Conservation (phyloP, 2,329 filamentous ascomycete genomes). For the Fusarium nurragi region DNA sequence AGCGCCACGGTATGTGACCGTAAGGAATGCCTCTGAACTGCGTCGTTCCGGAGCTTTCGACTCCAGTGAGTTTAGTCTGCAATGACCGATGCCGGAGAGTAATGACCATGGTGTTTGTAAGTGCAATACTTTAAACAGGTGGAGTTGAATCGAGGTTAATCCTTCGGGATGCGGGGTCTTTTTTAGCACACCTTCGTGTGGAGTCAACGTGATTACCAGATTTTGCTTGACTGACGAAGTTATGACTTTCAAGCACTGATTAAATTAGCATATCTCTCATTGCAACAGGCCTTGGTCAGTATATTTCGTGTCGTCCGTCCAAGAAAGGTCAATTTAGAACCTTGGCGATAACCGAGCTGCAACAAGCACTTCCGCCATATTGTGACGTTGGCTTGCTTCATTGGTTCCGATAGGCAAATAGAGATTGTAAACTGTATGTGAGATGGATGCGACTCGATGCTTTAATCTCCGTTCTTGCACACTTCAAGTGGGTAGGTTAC, state of each 20-base stretch:
- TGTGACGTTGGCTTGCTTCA: no score
- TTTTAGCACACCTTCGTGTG: background rate
- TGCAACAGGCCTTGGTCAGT: no score
- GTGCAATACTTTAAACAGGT: background rate
- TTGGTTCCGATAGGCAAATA: no score
- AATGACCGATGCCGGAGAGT: background rate
- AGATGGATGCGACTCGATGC: no score
- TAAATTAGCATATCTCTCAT: no score
- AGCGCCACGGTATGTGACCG: background rate
- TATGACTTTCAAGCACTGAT: background rate
- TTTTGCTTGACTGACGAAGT: background rate
- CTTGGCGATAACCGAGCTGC: no score
- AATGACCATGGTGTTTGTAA: background rate
- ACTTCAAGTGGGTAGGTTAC: no score
- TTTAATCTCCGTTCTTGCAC: no score
- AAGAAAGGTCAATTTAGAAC: no score
- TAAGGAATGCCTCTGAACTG: slow-evolving; percentile 21
- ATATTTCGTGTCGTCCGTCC: no score
- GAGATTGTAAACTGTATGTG: no score
- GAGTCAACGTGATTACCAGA: background rate
- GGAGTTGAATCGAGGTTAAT: background rate
- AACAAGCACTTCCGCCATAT: no score
- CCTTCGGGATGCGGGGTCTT: background rate
- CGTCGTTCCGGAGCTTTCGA: background rate
- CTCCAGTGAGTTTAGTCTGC: rapidly evolving